phyloP scores from a whole-genome alignment of 2,329 filamentous ascomycete genomes.

The Colletotrichum caudatum region DNA sequence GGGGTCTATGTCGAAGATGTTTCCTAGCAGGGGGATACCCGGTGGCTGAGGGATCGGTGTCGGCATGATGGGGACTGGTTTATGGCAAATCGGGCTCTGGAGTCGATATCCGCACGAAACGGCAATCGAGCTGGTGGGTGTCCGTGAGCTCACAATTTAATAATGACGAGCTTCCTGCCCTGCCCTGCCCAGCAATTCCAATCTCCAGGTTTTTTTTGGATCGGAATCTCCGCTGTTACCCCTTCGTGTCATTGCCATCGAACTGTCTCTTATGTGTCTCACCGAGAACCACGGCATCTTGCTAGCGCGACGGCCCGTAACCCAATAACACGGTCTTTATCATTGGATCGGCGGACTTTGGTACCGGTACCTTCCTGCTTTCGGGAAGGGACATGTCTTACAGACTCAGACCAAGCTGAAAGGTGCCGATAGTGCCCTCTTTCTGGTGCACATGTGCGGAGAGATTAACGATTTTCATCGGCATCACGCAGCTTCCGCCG shows the following conservation, averaged over 20 bases:
- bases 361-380: constrained; percentile 16
- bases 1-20: constrained; percentile 52
- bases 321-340: constrained; percentile 12
- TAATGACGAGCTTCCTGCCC: not conserved
- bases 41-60: constrained; percentile 52
- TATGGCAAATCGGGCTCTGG: not conserved
- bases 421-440: not conserved
- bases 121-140: no score
- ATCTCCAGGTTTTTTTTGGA: not conserved
- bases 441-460: not conserved
- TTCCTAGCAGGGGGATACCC: constrained; percentile 53
- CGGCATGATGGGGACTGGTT: constrained; percentile 46
- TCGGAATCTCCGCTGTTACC: constrained; percentile 14
- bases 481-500: not conserved
- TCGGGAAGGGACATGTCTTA: constrained; percentile 29
- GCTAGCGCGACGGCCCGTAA: constrained; percentile 38
- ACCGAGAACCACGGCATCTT: constrained; percentile 17
- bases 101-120: not conserved
- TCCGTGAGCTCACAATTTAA: not conserved
- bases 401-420: constrained; percentile 7
- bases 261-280: constrained; percentile 20
- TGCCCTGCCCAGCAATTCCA: not conserved
- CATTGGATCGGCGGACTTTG: constrained; percentile 8
- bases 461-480: not conserved
- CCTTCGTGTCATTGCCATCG: constrained; percentile 26